These are phyloP conservation scores for Blepharisma undulans DNA, from an alignment of 169 alveolate genomes.

Conservation along the genomic window DNA sequence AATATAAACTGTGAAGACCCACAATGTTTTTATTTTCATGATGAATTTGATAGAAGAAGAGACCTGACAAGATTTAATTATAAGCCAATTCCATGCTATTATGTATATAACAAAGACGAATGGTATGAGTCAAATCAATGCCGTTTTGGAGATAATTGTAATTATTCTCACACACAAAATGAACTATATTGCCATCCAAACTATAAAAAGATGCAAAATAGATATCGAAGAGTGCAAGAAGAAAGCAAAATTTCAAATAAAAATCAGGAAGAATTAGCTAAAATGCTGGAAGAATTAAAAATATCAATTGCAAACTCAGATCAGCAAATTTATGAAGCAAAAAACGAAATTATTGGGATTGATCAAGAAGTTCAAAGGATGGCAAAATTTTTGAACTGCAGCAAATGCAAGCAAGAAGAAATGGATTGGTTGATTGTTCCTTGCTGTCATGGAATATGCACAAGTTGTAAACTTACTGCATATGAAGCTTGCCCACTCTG, in stretches of 20 bases:
- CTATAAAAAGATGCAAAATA: neutral
- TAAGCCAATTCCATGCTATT: neutral
- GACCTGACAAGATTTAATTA: neutral
- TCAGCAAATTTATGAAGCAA: neutral
- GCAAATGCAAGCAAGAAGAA: neutral
- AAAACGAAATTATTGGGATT: neutral
- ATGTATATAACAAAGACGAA: neutral
- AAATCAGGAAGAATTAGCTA: neutral
- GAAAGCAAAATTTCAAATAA: neutral
- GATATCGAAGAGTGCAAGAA: neutral
- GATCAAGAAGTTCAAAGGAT: neutral
- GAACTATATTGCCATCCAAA: neutral
- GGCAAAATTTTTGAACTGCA: neutral
- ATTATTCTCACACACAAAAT: neutral
- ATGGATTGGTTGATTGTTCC: neutral
- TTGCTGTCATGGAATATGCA: neutral
- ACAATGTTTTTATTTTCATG: neutral
- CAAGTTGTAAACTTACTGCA: neutral
- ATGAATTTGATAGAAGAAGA: neutral
- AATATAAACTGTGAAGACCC: neutral
- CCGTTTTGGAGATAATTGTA: neutral
- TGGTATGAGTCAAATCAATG: neutral
- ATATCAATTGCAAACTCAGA: neutral
- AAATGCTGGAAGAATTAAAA: neutral
- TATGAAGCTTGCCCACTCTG: neutral